Evolutionary conservation across 495 filamentous ascomycete species (phyloP), one percentile per base, ranked within the genome.

Genomic region (Jackrogersella multiformis): DNA sequence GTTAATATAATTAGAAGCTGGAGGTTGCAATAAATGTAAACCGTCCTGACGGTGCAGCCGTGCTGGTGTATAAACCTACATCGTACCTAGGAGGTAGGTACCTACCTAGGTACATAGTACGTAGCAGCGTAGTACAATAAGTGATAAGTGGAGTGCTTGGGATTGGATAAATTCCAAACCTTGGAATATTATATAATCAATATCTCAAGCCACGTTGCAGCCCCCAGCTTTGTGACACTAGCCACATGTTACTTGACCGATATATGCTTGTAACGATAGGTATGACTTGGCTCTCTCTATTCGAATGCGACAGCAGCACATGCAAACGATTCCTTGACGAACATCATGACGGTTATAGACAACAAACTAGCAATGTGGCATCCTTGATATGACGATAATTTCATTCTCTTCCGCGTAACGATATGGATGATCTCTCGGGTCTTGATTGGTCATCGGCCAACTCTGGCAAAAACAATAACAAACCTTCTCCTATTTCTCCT

Each of bases 401-500:
- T 10, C 5, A 32, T 57, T 54, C 54, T 28, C 48, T 52, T 46
- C 2, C 23, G 46, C 32, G 32, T 46, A 45, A 76, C 69, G 38
- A 86, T n/a, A n/a, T 86, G 84, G 81, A 86, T 63, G 84, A 86
- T 72, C 79, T 86, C 26, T 81, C 78, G 13, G 78, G 80, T 16
- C 76, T 86, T 38, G 78, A 79, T 68, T 86, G 84, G 84, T 82
- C 82, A 7, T 78, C 82, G 36, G 72, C 78, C 68, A 75, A 59
- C 62, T 54, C 56, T 45, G 72, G 58, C 23, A 78, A 80, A 67
- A 68, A 68, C 26, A 53, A 83, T 35, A 56, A 83, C 35, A 76
- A 88, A 68, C 77, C 83, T 36, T 74, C 83, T 6, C 73, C 61
- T 34, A 66, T 66, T 55, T 60, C 57, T 30, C 61, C 83, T 20